Base-by-base conservation (phyloP, 805 yeast species). In the Suhomyces sp. region DNA sequence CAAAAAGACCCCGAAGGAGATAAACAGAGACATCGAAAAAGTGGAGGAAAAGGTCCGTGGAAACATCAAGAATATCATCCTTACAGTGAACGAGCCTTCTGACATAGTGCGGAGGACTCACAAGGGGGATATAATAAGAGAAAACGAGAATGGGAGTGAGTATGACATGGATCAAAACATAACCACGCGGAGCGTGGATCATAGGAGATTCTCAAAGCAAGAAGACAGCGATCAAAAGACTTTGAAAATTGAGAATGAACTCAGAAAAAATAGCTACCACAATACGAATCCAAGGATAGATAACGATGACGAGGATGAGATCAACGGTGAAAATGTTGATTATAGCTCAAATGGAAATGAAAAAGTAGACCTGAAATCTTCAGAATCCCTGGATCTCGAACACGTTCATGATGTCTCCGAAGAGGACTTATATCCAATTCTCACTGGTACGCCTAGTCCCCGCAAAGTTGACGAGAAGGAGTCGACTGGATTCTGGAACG, bases 91-190 rank as follows among this genome's bases (percentile, higher is more conserved):
- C 25, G 57, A 50, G 19, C 77, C 70, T 20, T 53, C 61, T 19
- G 88, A 88, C 12, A 72, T 80, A 28, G 77, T 86, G 45, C 71
- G 87, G 46, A 72, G 88, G 49, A 86, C 96, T 3, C 95, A 88
- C 55, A 85, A 83, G 56, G 96, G 96, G 17, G 95, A 88, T 42
- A 90, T 84, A 51, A 56, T 84, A n/a, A 71, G 86, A 5, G 95
- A 83, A 37, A 51, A 54, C 33, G 56, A 56, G 29, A 46, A 50
- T 19, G 37, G 39, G n/a, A 42, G 41, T 7, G 36, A 33, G 22
- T 58, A 56, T 12, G 58, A 51, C 15, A 47, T 49, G 21, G 62
- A 59, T 28, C 49, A 47, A 13, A 46, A 45, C 32, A 51, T 66
- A 17, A 50, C 59, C 6, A 51, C 60, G 8, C 51, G 57, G 28